Conservation (phyloP, 1,284 basidiomycete species). For the Gymnopus androsaceus region DNA sequence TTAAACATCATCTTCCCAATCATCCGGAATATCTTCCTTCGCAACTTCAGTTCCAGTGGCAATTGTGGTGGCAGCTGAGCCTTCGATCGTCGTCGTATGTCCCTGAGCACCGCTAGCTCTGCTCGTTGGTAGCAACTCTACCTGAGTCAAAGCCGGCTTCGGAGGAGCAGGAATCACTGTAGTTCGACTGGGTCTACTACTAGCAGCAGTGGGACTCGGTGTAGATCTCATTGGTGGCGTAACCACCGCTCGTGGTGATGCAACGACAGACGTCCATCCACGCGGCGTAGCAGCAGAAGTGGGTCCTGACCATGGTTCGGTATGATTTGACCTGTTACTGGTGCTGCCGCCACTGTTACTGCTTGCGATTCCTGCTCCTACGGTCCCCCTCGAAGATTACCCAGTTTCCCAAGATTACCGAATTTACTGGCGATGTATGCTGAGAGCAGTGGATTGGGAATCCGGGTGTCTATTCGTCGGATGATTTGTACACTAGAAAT, state of each 20-base stretch:
- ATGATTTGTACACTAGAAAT: constrained; percentile 70
- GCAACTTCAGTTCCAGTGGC: not conserved
- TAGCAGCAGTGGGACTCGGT: not conserved
- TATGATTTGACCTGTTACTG: constrained; percentile 10
- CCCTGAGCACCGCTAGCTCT: too few species aligned
- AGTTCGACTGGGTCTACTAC: not conserved
- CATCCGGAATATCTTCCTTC: constrained; percentile 41
- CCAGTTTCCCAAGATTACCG: constrained; percentile 56
- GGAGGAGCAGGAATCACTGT: not conserved
- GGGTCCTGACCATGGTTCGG: constrained; percentile 6
- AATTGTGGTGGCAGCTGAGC: too few species aligned
- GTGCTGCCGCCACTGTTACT: constrained; percentile 19
- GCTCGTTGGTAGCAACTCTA: not conserved
- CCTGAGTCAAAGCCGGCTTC: not conserved
- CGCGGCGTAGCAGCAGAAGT: not conserved
- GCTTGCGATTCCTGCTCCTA: too few species aligned
- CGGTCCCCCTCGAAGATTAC: constrained; percentile 47
- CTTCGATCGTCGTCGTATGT: too few species aligned
- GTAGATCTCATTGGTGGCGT: not conserved
- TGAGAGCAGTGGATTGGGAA: constrained; percentile 74
- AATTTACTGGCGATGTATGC: constrained; percentile 30
- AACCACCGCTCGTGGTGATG: not conserved
- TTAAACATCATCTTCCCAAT: constrained; percentile 55
- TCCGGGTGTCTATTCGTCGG: constrained; percentile 76
- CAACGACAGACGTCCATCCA: constrained; percentile 15